Base-by-base conservation (phyloP, 306 rosid species). In the Cicer chorassanicum region DNA sequence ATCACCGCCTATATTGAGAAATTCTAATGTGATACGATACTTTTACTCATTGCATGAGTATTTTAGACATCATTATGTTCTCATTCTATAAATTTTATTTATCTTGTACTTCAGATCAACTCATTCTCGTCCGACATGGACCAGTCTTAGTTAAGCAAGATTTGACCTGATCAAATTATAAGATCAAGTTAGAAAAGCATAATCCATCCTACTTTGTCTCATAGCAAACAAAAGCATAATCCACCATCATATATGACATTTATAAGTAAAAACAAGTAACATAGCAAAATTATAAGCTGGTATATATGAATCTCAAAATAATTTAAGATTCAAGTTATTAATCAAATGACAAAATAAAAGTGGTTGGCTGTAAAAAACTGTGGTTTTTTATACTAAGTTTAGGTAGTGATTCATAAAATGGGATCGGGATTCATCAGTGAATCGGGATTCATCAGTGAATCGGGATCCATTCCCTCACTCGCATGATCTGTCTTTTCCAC, bases 161-260 rank as follows among this genome's bases (percentile, higher is more conserved):
- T 65, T 42, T 65, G 70, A 65, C 53, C 36, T 9, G 7, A 14
- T 9, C 36, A 40, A 64, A 41, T 40, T 64, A 8, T 15, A 64
- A 39, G 48, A 49, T 21, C 7, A 24, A n/a, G 34, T 64, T 15
- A 64, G 69, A 64, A 41, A 63, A 59, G 43, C 41, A 12, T 59
- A 57, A 24, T 34, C 15, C 42, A 59, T 59, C 41, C 43, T 29
- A 34, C 65, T 34, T n/a, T 6, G 6, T n/a, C 65, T 60, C 65
- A 60, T 12, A 57, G 14, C 41, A 60, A 38, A 59, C 36, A 29
- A 3, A 19, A 21, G 39, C 39, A 19, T 21, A 21, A 24, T 56
- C n/a, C 39, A 57, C n/a, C 14, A 57, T 57, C 64, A 5, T 57
- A 57, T 57, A 57, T 24, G 15, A 57, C 64, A 57, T 29, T 54